Base-by-base conservation (phyloP, 2,329 filamentous ascomycete species). In the Beauveria medogensis region DNA sequence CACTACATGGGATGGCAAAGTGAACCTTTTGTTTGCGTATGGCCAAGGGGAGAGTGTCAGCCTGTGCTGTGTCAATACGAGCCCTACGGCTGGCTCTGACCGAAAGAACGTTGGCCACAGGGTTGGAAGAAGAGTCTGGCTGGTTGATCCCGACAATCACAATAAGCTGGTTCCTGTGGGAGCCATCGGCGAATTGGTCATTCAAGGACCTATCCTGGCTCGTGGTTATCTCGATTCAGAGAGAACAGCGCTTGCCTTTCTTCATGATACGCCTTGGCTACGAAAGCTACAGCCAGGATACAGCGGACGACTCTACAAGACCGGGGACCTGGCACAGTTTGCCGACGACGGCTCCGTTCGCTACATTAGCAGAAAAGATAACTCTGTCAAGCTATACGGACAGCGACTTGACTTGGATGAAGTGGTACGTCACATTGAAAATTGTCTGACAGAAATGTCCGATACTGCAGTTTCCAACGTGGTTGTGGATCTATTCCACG, bases 351-450 rank as follows among this genome's bases (percentile, higher is more conserved):
- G 66, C 1, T 67, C 68, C 26, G 67, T 81, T 12, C 64, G 73
- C 0, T 80, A 77, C 57, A 66, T 80, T 54, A 80, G 79, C 54
- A 73, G 81, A 48, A 80, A 80, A 63, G 81, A 84, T 64, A 74
- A 74, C 0, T 81, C 84, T 67, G 75, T 83, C 52, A 85, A 84
- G 66, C 69, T 85, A 10, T 73, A 77, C 30, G 84, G 84, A 34
- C 83, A 77, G 62, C 69, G 81, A 58, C 71, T 82, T 58, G 84
- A 80, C 68, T 71, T 80, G 2, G 65, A 60, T 3, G 66, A 67
- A 5, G 60, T 68, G 14, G 64, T 66, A 28, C n/a, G 55, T 5
- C 37, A 64, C 40, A 51, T 62, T 44, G 20, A 55, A n/a, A 24
- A 18, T 30, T 55, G 53, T 46, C 26, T 55, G 22, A 20, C 12